Percentiles rank a stretch among this genome's conserved stretches.
phyloP scores from a whole-genome alignment of 306 rosid species.

The Inga leiocalycina region DNA sequence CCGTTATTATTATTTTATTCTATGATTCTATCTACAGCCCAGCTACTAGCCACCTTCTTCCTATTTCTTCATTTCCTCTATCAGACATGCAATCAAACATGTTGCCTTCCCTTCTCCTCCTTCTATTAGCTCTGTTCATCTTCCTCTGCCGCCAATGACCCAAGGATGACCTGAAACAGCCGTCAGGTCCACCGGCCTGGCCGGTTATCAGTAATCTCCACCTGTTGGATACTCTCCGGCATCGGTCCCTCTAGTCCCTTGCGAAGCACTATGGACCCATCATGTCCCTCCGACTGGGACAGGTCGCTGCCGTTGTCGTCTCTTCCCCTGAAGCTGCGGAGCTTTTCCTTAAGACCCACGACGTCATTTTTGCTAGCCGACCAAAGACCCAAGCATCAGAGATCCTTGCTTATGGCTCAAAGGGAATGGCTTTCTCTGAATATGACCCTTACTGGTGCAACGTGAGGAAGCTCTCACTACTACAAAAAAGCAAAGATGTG shows the following conservation, averaged over 20 bases:
- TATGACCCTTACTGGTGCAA: slow-evolving; percentile 33
- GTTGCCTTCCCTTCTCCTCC: not conserved
- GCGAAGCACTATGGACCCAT: slow-evolving; percentile 36
- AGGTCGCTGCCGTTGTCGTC: slow-evolving; percentile 13
- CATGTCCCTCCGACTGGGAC: slow-evolving; percentile 35
- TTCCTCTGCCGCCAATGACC: not conserved
- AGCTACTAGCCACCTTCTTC: too few relatives aligned
- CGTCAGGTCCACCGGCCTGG: slow-evolving; percentile 40
- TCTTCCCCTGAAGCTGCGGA: slow-evolving; percentile 45
- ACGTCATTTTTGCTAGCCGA: slow-evolving; percentile 17
- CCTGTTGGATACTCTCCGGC: slow-evolving; percentile 29
- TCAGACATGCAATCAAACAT: not conserved
- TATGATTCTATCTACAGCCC: too few relatives aligned
- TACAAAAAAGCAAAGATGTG: too few relatives aligned
- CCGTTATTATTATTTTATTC: too few relatives aligned
- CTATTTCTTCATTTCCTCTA: too few relatives aligned
- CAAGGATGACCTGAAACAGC: slow-evolving; percentile 9
- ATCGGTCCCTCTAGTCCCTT: slow-evolving; percentile 19
- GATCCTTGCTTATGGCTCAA: not conserved
- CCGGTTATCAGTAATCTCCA: slow-evolving; percentile 40
- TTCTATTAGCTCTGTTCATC: not conserved
- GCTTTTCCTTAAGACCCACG: slow-evolving; percentile 46
- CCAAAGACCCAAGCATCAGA: slow-evolving; percentile 15
- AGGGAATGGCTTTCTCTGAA: slow-evolving; percentile 15
- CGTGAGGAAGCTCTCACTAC: slow-evolving; percentile 34